Percentiles rank a stretch among this genome's conserved stretches.
These are phyloP conservation scores for Trypanosoma platydactyli DNA, from an alignment of 208 protist species.

Conservation along the genomic window DNA sequence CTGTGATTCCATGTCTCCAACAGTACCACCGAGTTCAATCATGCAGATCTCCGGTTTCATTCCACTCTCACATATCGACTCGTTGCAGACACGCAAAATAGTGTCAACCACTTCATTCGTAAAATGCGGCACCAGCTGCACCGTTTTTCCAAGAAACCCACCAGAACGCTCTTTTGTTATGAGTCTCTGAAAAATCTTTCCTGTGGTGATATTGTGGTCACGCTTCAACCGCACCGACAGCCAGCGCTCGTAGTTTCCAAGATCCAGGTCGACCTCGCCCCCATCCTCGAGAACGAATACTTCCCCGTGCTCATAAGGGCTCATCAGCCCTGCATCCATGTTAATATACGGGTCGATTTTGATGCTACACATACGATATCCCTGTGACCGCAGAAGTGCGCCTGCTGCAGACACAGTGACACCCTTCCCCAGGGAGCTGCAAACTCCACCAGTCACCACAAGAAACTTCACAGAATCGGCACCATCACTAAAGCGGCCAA, in stretches of 20 bases:
- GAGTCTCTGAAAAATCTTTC: slow-evolving; percentile 97
- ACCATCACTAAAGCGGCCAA: slow-evolving; percentile 43
- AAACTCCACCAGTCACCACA: slow-evolving; percentile 98
- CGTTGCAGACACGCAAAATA: slow-evolving; percentile 88
- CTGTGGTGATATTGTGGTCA: slow-evolving; percentile 99
- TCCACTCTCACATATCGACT: slow-evolving; percentile 76
- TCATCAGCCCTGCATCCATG: slow-evolving; percentile 94
- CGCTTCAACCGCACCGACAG: slow-evolving; percentile 92
- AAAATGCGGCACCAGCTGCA: slow-evolving; percentile 98
- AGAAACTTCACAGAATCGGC: slow-evolving; percentile 90
- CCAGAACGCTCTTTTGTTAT: slow-evolving; percentile 96
- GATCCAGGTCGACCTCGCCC: slow-evolving; percentile 96
- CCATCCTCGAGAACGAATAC: slow-evolving; percentile 99
- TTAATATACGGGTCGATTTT: slow-evolving; percentile 99
- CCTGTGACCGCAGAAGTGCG: slow-evolving; percentile 81
- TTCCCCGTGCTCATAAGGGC: slow-evolving; percentile 98
- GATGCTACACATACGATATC: slow-evolving; percentile 95
- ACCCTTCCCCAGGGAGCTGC: slow-evolving; percentile 98
- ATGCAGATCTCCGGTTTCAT: slow-evolving; percentile 95
- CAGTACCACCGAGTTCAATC: slow-evolving; percentile 97
- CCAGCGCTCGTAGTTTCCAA: slow-evolving; percentile 99
- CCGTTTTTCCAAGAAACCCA: slow-evolving; percentile 99
- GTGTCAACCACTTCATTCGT: slow-evolving; percentile 91
- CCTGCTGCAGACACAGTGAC: slow-evolving; percentile 86
- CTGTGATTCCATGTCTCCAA: slow-evolving; percentile 99